Conservation (phyloP, 805 yeast genomes). For the Wickerhamomyces sydowiorum region DNA sequence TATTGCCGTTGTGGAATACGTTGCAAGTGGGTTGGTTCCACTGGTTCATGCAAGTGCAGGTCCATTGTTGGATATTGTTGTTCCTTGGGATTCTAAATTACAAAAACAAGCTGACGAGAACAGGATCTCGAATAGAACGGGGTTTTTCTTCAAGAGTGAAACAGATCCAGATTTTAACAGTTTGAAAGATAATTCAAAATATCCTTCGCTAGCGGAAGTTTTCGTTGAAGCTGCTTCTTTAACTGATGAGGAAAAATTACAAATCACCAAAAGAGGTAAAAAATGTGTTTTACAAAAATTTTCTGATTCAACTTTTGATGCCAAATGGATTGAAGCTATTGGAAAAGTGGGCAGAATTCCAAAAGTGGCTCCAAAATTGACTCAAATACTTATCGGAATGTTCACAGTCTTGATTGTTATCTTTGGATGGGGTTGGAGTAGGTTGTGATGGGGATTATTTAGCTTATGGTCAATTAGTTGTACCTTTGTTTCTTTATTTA, state of each 20-base stretch:
- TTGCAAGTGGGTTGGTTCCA: slow-evolving; percentile 82
- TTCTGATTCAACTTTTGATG: slow-evolving; percentile 53
- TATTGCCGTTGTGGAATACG: slow-evolving; percentile 90
- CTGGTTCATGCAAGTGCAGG: slow-evolving; percentile 95
- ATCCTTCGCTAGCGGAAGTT: slow-evolving; percentile 43
- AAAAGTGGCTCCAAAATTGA: not conserved
- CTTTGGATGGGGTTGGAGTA: not conserved
- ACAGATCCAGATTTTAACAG: slow-evolving; percentile 63
- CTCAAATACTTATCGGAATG: not conserved
- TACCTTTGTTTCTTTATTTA: too few relatives aligned
- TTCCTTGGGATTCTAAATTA: slow-evolving; percentile 37
- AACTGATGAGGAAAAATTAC: slow-evolving; percentile 28
- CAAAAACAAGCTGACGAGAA: slow-evolving; percentile 22
- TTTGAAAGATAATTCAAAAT: slow-evolving; percentile 21
- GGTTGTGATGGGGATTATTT: too few relatives aligned
- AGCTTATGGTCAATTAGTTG: too few relatives aligned
- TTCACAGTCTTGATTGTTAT: not conserved
- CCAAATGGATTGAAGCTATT: slow-evolving; percentile 41
- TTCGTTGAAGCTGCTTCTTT: slow-evolving; percentile 39
- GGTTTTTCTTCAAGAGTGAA: slow-evolving; percentile 70
- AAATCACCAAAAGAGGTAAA: slow-evolving; percentile 41
- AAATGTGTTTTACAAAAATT: slow-evolving; percentile 46
- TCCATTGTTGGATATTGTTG: slow-evolving; percentile 82
- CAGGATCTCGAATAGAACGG: slow-evolving; percentile 48
- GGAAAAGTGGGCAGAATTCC: slow-evolving; percentile 3